Evolutionary conservation across 2,329 filamentous ascomycete species (phyloP).

Genomic region (Phoma sp.): DNA sequence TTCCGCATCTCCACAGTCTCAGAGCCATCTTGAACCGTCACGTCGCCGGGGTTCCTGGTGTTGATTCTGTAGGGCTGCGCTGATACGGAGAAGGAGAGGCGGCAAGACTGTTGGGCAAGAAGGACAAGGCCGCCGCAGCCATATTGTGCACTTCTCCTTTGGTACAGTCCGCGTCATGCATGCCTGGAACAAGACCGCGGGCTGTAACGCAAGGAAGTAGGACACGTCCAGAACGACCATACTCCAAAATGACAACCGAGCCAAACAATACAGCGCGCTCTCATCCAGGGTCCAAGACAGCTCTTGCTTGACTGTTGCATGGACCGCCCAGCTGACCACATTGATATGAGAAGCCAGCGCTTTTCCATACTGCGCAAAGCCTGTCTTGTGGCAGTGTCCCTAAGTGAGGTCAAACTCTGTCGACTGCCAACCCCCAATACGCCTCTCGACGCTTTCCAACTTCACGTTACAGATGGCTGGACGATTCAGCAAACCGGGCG

Average conservation of each 20-base stretch:
- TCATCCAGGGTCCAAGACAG: slow-evolving; percentile 2
- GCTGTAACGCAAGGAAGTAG: slow-evolving; percentile 2
- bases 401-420: background rate
- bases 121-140: background rate
- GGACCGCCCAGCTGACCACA: slow-evolving; percentile 11
- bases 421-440: slow-evolving; percentile 14
- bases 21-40: slow-evolving; percentile 12
- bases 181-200: background rate
- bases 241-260: slow-evolving; percentile 6
- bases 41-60: slow-evolving; percentile 8
- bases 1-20: slow-evolving; percentile 21
- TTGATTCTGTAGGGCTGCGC: slow-evolving; percentile 14
- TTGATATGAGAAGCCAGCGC: slow-evolving; percentile 8
- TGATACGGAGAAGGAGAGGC: slow-evolving; percentile 5
- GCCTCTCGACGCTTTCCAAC: slow-evolving; percentile 15
- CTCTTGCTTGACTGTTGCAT: slow-evolving; percentile 14
- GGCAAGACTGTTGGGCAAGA: slow-evolving; percentile 4
- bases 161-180: slow-evolving; percentile 8
- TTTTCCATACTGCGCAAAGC: slow-evolving; percentile 10
- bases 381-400: slow-evolving; percentile 8
- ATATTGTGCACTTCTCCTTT: background rate
- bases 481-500: slow-evolving; percentile 4
- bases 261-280: slow-evolving; percentile 4
- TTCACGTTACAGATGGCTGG: slow-evolving; percentile 16
- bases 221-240: background rate